A percentile compares a stretch with the other conserved stretches of the same genome.
Conservation (phyloP, 2,329 filamentous ascomycete species). For the Fusarium sp. region DNA sequence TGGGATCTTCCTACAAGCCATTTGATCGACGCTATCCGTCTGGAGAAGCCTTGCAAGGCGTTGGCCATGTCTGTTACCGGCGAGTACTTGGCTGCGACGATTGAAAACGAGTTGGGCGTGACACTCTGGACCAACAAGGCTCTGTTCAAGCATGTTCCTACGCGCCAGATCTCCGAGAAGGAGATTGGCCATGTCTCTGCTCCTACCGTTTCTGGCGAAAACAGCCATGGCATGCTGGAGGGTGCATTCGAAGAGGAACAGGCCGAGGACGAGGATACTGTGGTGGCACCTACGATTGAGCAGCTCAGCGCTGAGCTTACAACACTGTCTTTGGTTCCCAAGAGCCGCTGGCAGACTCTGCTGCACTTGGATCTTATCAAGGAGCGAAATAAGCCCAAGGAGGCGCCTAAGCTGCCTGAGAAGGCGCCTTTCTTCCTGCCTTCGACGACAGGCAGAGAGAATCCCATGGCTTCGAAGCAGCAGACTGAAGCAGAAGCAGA, state of each 20-base stretch:
- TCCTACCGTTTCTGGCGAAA: constrained; percentile 86
- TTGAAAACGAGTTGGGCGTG: constrained; percentile 86
- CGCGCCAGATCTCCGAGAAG: constrained; percentile 83
- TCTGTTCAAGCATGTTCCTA: constrained; percentile 89
- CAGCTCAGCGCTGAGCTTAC: constrained; percentile 87
- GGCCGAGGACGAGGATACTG: constrained; percentile 65
- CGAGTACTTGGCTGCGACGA: constrained; percentile 92
- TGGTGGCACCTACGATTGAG: constrained; percentile 71
- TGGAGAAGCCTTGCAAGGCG: constrained; percentile 82
- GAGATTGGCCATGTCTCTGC: constrained; percentile 74
- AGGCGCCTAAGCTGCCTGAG: constrained; percentile 90
- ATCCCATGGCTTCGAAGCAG: constrained; percentile 55
- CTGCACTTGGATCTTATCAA: constrained; percentile 93
- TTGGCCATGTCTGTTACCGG: constrained; percentile 90
- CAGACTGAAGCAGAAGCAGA: constrained; percentile 57
- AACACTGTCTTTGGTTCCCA: constrained; percentile 89
- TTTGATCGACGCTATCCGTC: constrained; percentile 89
- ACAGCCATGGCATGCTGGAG: constrained; percentile 79
- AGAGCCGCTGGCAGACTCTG: constrained; percentile 92
- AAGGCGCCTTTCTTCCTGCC: constrained; percentile 97
- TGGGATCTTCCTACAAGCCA: constrained; percentile 98
- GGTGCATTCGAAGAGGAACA: constrained; percentile 75
- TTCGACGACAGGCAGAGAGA: constrained; percentile 65
- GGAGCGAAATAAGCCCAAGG: constrained; percentile 92
- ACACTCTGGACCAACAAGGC: constrained; percentile 96